A percentile compares a stretch with the other conserved stretches of the same genome.
Conservation (phyloP, 192 early-diverging fungal genomes). For the Linnemannia elongata region DNA sequence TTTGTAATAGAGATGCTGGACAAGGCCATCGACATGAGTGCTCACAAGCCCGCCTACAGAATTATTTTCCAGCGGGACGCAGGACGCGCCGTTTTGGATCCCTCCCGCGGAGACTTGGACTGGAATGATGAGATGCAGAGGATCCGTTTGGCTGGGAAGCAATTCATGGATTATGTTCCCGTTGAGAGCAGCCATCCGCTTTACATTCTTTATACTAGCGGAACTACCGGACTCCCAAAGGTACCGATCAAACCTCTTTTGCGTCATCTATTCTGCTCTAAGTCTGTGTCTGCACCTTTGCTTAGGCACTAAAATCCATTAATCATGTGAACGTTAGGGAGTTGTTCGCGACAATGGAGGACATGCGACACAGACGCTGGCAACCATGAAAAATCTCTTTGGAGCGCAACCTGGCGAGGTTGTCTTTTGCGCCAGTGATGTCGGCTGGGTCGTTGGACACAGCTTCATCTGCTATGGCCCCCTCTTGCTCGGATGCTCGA, state of each 20-base stretch:
- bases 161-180: constrained; percentile 65
- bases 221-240: constrained; percentile 87
- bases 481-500: constrained; percentile 80
- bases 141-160: constrained; percentile 52
- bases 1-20: constrained; percentile 71
- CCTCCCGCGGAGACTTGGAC: constrained; percentile 68
- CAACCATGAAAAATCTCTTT: constrained; percentile 79
- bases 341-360: constrained; percentile 72
- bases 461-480: constrained; percentile 88
- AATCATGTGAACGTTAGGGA: constrained; percentile 44
- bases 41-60: constrained; percentile 61
- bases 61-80: constrained; percentile 79
- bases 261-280: too few relatives aligned
- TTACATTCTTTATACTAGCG: constrained; percentile 86
- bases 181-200: constrained; percentile 80
- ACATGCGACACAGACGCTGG: constrained; percentile 76
- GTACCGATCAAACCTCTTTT: constrained; percentile 44
- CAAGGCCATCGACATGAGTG: constrained; percentile 70
- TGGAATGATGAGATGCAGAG: constrained; percentile 64
- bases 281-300: too few relatives aligned
- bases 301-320: too few relatives aligned
- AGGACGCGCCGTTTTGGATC: constrained; percentile 63
- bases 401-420: constrained; percentile 79
- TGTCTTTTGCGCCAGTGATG: constrained; percentile 86
- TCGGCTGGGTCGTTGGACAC: constrained; percentile 92